Percentiles rank a stretch among this genome's conserved stretches.
These are phyloP conservation scores for Diaporthe sp. DNA, from an alignment of 2,329 filamentous ascomycete genomes.

Conservation along the genomic window DNA sequence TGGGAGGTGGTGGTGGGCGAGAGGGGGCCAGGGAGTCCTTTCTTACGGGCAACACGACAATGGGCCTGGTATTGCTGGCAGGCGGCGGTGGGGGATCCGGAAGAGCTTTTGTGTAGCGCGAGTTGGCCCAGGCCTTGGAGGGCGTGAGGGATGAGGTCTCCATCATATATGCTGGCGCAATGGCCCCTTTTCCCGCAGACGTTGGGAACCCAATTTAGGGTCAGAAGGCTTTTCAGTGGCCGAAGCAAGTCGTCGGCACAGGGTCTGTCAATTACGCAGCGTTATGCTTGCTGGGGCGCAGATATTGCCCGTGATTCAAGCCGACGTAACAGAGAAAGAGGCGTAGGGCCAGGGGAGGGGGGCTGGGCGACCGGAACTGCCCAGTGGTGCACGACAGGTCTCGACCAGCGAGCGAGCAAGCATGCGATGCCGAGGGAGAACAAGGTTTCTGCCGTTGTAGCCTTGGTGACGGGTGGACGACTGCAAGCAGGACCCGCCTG, in stretches of 20 bases:
- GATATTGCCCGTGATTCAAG: slow-evolving; percentile 27
- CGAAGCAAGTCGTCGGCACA: slow-evolving; percentile 34
- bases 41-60: slow-evolving; percentile 30
- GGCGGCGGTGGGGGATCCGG: slow-evolving; percentile 60
- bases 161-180: slow-evolving; percentile 42
- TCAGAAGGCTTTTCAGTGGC: slow-evolving; percentile 22
- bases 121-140: slow-evolving; percentile 54
- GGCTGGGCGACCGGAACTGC: slow-evolving; percentile 4
- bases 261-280: slow-evolving; percentile 13
- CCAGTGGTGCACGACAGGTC: slow-evolving; percentile 12
- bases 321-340: slow-evolving; percentile 19
- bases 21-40: slow-evolving; percentile 40
- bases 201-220: slow-evolving; percentile 20
- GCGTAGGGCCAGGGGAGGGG: background rate
- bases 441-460: slow-evolving; percentile 24
- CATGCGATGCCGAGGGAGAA: slow-evolving; percentile 9
- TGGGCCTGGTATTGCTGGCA: slow-evolving; percentile 35
- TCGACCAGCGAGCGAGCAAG: slow-evolving; percentile 20
- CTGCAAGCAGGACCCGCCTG: slow-evolving; percentile 26
- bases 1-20: slow-evolving; percentile 40
- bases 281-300: slow-evolving; percentile 25
- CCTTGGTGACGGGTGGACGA: background rate
- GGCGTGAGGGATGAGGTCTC: slow-evolving; percentile 43
- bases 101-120: slow-evolving; percentile 71
- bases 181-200: slow-evolving; percentile 25